phyloP scores from a whole-genome alignment of 2,329 filamentous ascomycete genomes.

The Trichoderma guizhouense region DNA sequence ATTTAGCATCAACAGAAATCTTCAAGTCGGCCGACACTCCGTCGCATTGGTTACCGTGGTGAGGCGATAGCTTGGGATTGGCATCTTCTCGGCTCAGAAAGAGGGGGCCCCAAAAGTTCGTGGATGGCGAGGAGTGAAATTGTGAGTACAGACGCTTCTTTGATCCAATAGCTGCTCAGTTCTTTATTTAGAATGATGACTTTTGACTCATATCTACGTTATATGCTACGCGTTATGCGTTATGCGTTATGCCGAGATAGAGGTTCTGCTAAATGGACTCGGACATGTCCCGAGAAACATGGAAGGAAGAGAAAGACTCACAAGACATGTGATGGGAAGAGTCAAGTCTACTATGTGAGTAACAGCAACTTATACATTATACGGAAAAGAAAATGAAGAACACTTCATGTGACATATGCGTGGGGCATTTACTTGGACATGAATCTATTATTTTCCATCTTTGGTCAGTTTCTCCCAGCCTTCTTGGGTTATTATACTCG shows the following conservation, averaged over 20 bases:
- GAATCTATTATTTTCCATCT: background rate
- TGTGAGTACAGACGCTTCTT: background rate
- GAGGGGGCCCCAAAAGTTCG: background rate
- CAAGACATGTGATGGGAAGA: background rate
- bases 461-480: background rate
- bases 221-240: background rate
- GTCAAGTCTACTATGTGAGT: background rate
- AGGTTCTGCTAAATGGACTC: background rate
- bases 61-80: background rate
- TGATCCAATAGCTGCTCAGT: background rate
- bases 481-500: background rate
- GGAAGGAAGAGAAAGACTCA: background rate
- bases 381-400: background rate
- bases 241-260: background rate
- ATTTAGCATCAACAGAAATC: background rate
- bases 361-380: background rate
- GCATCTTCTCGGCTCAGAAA: no score
- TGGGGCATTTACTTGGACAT: background rate
- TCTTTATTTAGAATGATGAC: background rate
- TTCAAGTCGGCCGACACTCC: background rate
- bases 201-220: background rate
- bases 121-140: background rate
- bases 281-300: background rate
- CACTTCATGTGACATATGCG: background rate
- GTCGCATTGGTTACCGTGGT: background rate